phyloP scores from a whole-genome alignment of 805 yeast species.

The Schwanniomyces sp. region DNA sequence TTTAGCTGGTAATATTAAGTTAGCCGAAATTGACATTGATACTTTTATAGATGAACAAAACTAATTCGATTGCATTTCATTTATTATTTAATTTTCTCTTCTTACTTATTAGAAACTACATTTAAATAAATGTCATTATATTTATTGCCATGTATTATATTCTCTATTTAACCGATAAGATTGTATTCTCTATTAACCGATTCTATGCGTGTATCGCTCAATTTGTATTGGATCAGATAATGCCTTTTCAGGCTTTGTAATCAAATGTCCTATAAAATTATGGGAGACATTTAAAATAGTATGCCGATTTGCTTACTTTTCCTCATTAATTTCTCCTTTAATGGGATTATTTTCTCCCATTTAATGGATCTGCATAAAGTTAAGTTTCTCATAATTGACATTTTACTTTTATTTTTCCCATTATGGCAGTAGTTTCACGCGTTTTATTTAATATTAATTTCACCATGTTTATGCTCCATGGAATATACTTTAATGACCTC shows the following conservation, averaged over 20 bases:
- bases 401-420: no score
- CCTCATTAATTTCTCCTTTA: no score
- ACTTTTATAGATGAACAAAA: constrained; percentile 65
- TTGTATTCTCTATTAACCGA: no score
- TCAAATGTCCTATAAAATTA: background rate
- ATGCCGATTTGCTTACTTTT: no score
- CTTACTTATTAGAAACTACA: background rate
- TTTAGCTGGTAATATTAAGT: constrained; percentile 63
- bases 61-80: constrained; percentile 22
- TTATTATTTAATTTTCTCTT: background rate
- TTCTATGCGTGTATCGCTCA: background rate
- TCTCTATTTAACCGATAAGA: no score
- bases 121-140: background rate
- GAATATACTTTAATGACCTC: background rate
- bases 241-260: background rate
- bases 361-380: no score
- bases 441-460: no score
- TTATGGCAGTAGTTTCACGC: no score
- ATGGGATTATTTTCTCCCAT: no score
- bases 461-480: background rate
- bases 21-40: constrained; percentile 74
- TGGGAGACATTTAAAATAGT: background rate
- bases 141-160: background rate
- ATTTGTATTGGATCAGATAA: background rate
- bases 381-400: no score